Evolutionary conservation across 2,329 filamentous ascomycete species (phyloP), one percentile per base, ranked within the genome.

Genomic region (Colletotrichum siamense): DNA sequence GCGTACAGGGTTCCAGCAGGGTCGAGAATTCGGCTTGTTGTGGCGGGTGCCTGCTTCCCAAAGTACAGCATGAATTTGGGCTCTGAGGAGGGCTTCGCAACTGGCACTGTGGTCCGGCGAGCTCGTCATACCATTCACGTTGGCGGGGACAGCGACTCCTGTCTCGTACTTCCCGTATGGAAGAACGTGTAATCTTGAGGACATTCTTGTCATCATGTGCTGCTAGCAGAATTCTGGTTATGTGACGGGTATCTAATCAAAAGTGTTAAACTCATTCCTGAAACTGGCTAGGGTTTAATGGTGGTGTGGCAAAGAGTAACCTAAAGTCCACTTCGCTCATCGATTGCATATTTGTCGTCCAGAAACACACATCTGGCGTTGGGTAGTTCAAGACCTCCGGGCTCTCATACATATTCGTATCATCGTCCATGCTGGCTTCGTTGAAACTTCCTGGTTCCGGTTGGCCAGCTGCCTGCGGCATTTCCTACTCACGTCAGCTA

Each of bases 31-130:
- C 62, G 81, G 36, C 32, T 82, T 10, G 32, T 81, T 3, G 62
- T 82, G 26, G 79, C 81, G 0, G 81, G 81, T 10, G 80, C 78
- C 2, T 77, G 70, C 6, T 80, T 79, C 34, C 80, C 79, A 6
- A 65, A 69, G 13, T 79, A 76, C 18, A 49, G 69, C 2, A 66
- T 70, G 12, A 81, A 81, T 39, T 57, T 79, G 9, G 79, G 80
- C 13, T 77, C 78, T 0, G 79, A 73, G 2, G 79, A 81, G 68
- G 71, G 69, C 16, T 75, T 71, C n/a, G 79, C 62, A 1, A 79
- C 78, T 0, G 79, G 75, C 1, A 79, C 71, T 7, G 63, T 52
- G 22, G 36, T 79, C 22, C 68, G 67, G 30, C 64, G 68, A 8
- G 77, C 78, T 12, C 65, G 13, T 22, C 79, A 80, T 26, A 73